Evolutionary conservation across 2,329 filamentous ascomycete genomes (phyloP).

Genomic region (Blastomyces percursus): DNA sequence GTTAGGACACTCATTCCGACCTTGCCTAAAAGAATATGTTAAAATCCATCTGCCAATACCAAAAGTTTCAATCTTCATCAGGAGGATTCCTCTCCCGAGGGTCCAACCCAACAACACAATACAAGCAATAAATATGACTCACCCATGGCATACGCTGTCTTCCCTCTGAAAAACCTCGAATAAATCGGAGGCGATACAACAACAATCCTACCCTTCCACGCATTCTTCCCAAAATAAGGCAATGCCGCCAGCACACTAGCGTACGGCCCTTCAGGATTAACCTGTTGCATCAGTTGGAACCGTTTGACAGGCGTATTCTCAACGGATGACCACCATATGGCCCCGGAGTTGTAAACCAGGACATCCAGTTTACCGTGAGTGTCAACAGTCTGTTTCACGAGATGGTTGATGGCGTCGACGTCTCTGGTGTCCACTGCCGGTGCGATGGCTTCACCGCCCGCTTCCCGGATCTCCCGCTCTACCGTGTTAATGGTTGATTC

Average conservation of each 20-base stretch:
- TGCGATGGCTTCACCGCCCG: constrained; percentile 54
- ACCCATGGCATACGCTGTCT: constrained; percentile 68
- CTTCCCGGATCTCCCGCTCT: constrained; percentile 56
- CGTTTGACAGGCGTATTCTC: constrained; percentile 61
- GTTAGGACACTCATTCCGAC: constrained; percentile 73
- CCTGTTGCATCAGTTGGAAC: constrained; percentile 66
- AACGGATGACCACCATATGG: constrained; percentile 74
- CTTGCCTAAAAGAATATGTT: constrained; percentile 42
- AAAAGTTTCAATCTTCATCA: background rate
- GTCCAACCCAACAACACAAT: background rate
- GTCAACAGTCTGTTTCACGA: constrained; percentile 50
- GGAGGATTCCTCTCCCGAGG: background rate
- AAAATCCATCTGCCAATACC: background rate
- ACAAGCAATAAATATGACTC: constrained; percentile 10
- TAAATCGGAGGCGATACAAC: constrained; percentile 80
- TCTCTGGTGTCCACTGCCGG: constrained; percentile 61
- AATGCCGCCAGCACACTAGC: constrained; percentile 56
- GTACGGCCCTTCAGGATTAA: constrained; percentile 69
- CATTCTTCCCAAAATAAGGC: constrained; percentile 50
- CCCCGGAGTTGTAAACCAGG: constrained; percentile 71
- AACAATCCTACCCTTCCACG: constrained; percentile 53
- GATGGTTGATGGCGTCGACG: constrained; percentile 47
- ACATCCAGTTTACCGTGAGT: constrained; percentile 57
- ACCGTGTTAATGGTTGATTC: constrained; percentile 73
- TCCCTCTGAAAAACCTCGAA: constrained; percentile 71